Evolutionary conservation across 805 yeast species (phyloP), one percentile per base, ranked within the genome.

Genomic region (Debaryomyces castellii): DNA sequence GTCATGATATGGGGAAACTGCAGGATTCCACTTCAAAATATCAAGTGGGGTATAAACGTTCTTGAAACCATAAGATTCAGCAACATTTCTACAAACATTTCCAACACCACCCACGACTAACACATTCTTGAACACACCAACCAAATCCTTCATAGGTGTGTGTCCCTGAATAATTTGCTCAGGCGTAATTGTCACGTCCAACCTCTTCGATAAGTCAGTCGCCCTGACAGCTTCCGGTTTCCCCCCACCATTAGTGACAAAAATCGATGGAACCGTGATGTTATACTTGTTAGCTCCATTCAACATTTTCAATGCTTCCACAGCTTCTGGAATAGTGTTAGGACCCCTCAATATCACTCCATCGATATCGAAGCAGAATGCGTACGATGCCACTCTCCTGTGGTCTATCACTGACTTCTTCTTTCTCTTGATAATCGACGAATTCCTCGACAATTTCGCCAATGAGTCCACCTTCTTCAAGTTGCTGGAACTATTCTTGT

Each of bases 241-340:
- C 41, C 97, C 97, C 54, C 96, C 96, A 54, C 97, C 97, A 63
- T 89, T 89, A 48, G 97, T 89, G 51, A 89, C 90, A 60, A 85
- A 84, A 47, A 87, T 84, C 60, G 86, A 87, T 6, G 96, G 96
- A 14, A 87, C 90, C 51, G 77, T 81, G 56, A 89, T 84, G 56
- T 85, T 80, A 69, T 87, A 83, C 58, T 80, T 75, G 69, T 89
- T 89, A 33, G 81, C 81, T 47, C 96, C 96, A 54, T 87, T 83
- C 51, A 89, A 75, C 71, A 86, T 61, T 50, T 76, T 75, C 53
- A 89, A 67, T 5, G 96, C 96, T 51, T 81, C 78, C 12, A 74
- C 77, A 1, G 96, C 95, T 57, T 86, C 84, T 0, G 94, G 91
- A 40, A 89, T 85, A 5, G 92, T 85, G 43, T 85, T 80, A 1